Evolutionary conservation across 768 basidiomycete genomes (phyloP).

Genomic region (Boletales sp.): DNA sequence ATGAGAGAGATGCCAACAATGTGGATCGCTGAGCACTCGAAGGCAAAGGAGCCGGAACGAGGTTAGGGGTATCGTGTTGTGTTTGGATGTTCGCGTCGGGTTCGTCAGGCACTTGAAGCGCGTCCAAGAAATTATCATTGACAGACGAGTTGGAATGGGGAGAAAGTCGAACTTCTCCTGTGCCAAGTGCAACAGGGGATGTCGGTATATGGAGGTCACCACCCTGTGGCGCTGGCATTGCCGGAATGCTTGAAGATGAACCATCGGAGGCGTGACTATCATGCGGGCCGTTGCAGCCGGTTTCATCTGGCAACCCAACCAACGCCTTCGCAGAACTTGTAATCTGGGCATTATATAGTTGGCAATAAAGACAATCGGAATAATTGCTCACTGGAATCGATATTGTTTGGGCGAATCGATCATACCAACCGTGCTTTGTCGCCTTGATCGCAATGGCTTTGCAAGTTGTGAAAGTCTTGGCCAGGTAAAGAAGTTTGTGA

Average conservation of each 20-base stretch:
- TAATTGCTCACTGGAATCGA: constrained; percentile 22
- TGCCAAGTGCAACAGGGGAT: neutral
- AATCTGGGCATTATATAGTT: constrained; percentile 15
- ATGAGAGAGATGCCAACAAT: neutral
- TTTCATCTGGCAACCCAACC: constrained; percentile 10
- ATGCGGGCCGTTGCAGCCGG: constrained; percentile 2
- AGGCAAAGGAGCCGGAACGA: neutral
- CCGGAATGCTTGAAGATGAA: neutral
- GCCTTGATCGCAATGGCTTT: constrained; percentile 40
- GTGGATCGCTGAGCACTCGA: neutral
- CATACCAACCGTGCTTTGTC: constrained; percentile 62
- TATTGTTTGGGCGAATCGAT: constrained; percentile 30
- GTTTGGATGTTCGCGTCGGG: neutral
- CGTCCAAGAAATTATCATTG: neutral
- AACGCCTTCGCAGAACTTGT: constrained; percentile 9
- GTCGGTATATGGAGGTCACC: neutral
- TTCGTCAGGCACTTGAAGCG: neutral
- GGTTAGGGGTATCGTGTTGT: neutral
- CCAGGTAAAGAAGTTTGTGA: constrained; percentile 42
- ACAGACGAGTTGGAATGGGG: too few species aligned
- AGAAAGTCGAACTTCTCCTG: neutral
- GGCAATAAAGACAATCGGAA: neutral
- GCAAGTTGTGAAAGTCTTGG: constrained; percentile 46
- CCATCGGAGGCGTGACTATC: neutral
- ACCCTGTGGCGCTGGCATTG: neutral